Evolutionary conservation across 768 basidiomycete species (phyloP).

Genomic region (Boletus patriciae): DNA sequence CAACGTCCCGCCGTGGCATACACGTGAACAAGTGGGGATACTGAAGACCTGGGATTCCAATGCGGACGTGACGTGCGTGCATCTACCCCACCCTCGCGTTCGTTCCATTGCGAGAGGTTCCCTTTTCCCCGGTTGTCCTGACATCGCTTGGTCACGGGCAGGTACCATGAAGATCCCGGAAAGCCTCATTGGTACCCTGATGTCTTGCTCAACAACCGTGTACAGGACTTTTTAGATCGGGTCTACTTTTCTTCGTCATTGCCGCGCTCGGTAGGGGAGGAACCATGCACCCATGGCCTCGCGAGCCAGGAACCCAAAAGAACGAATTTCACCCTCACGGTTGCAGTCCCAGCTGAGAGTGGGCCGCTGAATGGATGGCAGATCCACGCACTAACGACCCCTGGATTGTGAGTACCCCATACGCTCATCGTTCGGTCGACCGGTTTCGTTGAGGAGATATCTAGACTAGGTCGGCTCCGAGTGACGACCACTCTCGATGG

Average conservation of each 20-base stretch:
- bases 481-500: conserved; percentile 11
- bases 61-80: conserved; percentile 52
- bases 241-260: conserved; percentile 15
- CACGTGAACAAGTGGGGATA: conserved; percentile 60
- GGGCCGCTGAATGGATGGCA: conserved; percentile 72
- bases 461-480: conserved; percentile 23
- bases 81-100: neutral
- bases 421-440: neutral
- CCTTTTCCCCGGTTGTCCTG: neutral
- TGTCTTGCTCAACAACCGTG: conserved; percentile 54
- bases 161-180: conserved; percentile 61
- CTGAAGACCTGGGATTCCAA: conserved; percentile 57
- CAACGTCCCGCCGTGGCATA: conserved; percentile 88
- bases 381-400: conserved; percentile 56
- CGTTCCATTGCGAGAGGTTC: neutral
- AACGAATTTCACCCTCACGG: conserved; percentile 65
- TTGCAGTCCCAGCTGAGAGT: conserved; percentile 64
- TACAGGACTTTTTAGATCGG: conserved; percentile 55
- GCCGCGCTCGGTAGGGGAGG: neutral
- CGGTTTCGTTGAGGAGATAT: neutral
- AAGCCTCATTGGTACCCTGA: conserved; percentile 70
- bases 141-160: conserved; percentile 24
- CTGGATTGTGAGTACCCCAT: conserved; percentile 59
- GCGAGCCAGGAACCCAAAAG: neutral
- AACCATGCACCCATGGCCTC: neutral